Conservation (phyloP, 441 rosid genomes). For the Euphorbia celastroides region DNA sequence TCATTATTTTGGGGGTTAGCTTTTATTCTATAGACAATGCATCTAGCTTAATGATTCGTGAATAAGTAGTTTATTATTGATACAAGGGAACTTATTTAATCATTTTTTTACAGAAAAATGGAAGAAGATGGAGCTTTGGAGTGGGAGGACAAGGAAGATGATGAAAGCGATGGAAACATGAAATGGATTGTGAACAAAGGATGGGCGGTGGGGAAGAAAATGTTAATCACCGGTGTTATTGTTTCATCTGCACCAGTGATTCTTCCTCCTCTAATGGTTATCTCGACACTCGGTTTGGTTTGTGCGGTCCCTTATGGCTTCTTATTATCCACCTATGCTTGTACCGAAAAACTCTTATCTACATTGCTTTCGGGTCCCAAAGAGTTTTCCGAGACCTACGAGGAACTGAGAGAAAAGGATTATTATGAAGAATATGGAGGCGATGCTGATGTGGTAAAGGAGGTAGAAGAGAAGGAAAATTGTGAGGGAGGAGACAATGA, state of each 20-base stretch:
- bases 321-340: slow-evolving; percentile 67
- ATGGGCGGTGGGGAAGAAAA: slow-evolving; percentile 51
- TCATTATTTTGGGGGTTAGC: neutral
- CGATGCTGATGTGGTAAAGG: slow-evolving; percentile 18
- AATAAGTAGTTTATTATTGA: neutral
- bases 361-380: slow-evolving; percentile 44
- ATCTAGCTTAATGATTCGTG: neutral
- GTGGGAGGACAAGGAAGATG: slow-evolving; percentile 27
- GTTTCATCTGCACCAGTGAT: slow-evolving; percentile 59
- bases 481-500: slow-evolving; percentile 7
- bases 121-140: slow-evolving; percentile 27
- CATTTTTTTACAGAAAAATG: slow-evolving; percentile 5
- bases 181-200: slow-evolving; percentile 50
- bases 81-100: neutral
- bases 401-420: slow-evolving; percentile 17
- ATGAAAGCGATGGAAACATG: slow-evolving; percentile 26
- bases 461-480: slow-evolving; percentile 24
- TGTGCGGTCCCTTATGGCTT: slow-evolving; percentile 62
- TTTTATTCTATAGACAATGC: neutral
- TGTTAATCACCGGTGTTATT: slow-evolving; percentile 51
- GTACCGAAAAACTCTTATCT: slow-evolving; percentile 63
- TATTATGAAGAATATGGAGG: slow-evolving; percentile 17
- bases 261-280: slow-evolving; percentile 57
- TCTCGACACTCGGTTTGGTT: slow-evolving; percentile 54
- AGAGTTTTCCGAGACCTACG: slow-evolving; percentile 2